These are phyloP conservation scores for Claviceps spartinae DNA, from an alignment of 2,329 filamentous ascomycete genomes.

Conservation along the genomic window DNA sequence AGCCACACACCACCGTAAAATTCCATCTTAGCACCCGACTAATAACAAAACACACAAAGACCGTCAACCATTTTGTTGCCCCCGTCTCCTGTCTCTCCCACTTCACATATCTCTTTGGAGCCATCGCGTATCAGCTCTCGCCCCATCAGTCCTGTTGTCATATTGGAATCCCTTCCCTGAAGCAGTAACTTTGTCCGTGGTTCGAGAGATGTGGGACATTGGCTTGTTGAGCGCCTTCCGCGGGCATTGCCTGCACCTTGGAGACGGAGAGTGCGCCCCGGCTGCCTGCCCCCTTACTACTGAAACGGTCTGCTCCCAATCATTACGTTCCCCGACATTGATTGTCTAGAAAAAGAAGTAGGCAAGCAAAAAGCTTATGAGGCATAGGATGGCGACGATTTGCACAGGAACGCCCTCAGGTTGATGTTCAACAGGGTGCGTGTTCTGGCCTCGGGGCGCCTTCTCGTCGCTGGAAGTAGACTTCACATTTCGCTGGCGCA, in stretches of 20 bases:
- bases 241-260: too few relatives aligned
- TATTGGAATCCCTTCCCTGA: too few relatives aligned
- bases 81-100: too few relatives aligned
- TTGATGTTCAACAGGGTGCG: constrained; percentile 41
- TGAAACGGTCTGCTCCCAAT: not conserved
- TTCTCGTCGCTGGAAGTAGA: constrained; percentile 35
- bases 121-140: too few relatives aligned
- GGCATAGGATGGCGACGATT: constrained; percentile 68
- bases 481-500: constrained; percentile 67
- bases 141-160: too few relatives aligned
- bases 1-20: not conserved
- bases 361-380: constrained; percentile 83
- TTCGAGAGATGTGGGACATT: too few relatives aligned
- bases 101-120: too few relatives aligned
- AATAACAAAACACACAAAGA: not conserved
- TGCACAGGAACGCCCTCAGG: constrained; percentile 73
- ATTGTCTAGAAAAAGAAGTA: constrained; percentile 78
- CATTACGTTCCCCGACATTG: not conserved
- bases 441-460: constrained; percentile 31
- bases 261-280: too few relatives aligned
- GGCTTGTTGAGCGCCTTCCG: too few relatives aligned
- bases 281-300: not conserved
- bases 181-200: too few relatives aligned
- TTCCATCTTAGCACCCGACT: too few relatives aligned
- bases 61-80: not conserved